Base-by-base conservation (phyloP, 371 early-diverging fungal genomes). In the Gilbertella persicaria region DNA sequence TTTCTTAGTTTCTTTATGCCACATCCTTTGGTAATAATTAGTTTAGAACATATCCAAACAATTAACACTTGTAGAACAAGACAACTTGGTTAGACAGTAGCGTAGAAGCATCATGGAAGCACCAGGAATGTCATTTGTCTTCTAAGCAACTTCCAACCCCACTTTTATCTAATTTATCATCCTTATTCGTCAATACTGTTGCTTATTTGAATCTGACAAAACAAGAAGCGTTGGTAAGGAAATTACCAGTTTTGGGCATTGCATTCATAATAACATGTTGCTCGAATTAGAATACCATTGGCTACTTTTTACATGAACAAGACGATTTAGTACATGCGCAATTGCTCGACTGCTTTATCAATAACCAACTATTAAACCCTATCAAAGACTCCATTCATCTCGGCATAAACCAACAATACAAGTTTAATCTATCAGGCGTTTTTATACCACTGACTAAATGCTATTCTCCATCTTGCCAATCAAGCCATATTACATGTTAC, bases 381-480 rank as follows among this genome's bases (percentile, higher is more conserved):
- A 28, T 16, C 16, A 14, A 14, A 37, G 5, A 44, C 19, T 30
- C 49, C 30, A 9, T 33, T 13, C 21, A 28, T 29, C 49, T 49
- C 19, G 28, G 14, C 12, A 48, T 58, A 17, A 24, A 63, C 30
- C 14, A 24, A 17, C 19, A 43, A 10, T 7, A 24, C 17, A 26
- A 25, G n/a, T 13, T 28, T 21, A 25, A 29, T 17, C 19, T 29
- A 33, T 20, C 55, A 28, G 67, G 73, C 13, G 44, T 73, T 2
- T 67, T 73, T 30, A 45, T 51, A 26, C 62, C 62, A 24, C 46
- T 69, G 5, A 60, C 73, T 1, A 35, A 30, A n/a, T 73, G 70
- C 33, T 73, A 73, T 33, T 62, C 73, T 19, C 60, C 63, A 12
- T 41, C 57, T 1, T 69, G 73, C 37, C 49, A 58, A 17, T 19